Base-by-base conservation (phyloP, 148 eudicot genomes). In the Agrostemma githago region DNA sequence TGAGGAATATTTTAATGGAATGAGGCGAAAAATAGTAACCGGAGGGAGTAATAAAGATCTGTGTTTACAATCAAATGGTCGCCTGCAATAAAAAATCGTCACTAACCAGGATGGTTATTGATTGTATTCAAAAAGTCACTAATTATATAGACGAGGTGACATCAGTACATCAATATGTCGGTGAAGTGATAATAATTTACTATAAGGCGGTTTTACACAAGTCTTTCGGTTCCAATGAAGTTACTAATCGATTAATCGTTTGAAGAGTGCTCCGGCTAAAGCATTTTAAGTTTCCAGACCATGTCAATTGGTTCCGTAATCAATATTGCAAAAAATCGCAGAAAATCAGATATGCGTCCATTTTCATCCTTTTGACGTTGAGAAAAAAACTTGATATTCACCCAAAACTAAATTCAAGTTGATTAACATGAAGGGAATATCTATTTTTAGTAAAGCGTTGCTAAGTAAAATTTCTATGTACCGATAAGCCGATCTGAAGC, bases 161-260 rank as follows among this genome's bases (percentile, higher is more conserved):
- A 26, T 26, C 34, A 2, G 3, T 51, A 26, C 34, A 26, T 26
- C 34, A 2, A 3, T 51, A 51, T 51, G 15, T 8, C 11, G 53
- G 53, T 48, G 53, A 48, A 48, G 53, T 48, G 53, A 48, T 48
- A 48, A 48, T 12, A 46, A 46, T 6, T 48, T 48, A 48, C 9
- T 48, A 12, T 48, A 48, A 8, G 53, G 11, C 53, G 12, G 53
- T 48, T 48, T 48, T 48, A 48, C 53, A 48, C 53, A 48, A 48
- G 53, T 6, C 12, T 48, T 48, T 48, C 11, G 53, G 53, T 48
- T 48, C 53, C 3, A 63, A 43, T 38, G 42, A 64, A 64, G 44
- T 11, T 64, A 64, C 68, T 9, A 12, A 66, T 66, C 69, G 16
- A 64, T 43, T 9, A 12, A 66, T 66, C 48, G n/a, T 66, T n/a